Evolutionary conservation across 768 basidiomycete species (phyloP).

Genomic region (Erythrobasidium yunnanense): DNA sequence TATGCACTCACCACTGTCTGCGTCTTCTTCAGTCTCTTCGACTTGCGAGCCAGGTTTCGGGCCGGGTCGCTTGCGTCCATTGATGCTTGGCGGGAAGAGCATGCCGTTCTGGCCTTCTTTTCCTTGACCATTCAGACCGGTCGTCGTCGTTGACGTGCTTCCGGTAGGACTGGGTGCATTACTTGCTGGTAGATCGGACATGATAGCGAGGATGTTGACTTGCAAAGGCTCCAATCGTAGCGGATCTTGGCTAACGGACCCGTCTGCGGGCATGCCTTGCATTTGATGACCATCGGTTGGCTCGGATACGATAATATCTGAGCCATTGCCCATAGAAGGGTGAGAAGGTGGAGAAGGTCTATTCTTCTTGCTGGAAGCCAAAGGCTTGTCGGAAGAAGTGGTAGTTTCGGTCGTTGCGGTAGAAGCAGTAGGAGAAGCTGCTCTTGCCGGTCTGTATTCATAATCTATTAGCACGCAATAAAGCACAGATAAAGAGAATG

Average conservation of each 20-base stretch:
- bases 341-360: neutral
- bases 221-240: neutral
- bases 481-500: neutral
- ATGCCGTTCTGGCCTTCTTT: neutral
- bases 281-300: too few relatives aligned
- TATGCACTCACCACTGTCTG: constrained; percentile 3
- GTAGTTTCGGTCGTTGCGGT: neutral
- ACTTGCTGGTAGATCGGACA: too few relatives aligned
- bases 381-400: neutral
- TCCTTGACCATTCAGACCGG: neutral
- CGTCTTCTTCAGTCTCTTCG: neutral
- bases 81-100: neutral
- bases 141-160: neutral
- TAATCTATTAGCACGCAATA: neutral
- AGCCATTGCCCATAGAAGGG: neutral
- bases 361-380: constrained; percentile 1
- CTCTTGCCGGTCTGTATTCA: neutral
- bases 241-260: too few relatives aligned
- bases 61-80: too few relatives aligned
- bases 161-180: neutral
- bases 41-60: neutral
- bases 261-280: too few relatives aligned
- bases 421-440: neutral
- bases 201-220: neutral
- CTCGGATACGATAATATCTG: too few relatives aligned